Base-by-base conservation (phyloP, 306 rosid genomes). In the Datisca glomerata region DNA sequence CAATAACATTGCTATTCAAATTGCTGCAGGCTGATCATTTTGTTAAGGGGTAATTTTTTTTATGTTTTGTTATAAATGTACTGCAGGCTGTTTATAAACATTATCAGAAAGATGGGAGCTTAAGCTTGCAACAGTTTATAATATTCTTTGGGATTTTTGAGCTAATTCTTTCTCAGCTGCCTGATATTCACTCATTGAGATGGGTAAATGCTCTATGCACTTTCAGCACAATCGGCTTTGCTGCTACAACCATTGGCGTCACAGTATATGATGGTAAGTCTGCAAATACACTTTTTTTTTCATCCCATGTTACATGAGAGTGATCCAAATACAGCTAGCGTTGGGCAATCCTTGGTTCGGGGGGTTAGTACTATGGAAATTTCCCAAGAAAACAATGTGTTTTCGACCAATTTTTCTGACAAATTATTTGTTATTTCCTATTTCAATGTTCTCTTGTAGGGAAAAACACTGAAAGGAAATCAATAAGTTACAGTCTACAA, bases 1-100 rank as follows among this genome's bases (percentile, higher is more conserved):
- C 59, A 82, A 82, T 47, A 82, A 82, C 67, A 78, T 82, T 49
- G 89, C 85, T 48, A 72, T 78, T 53, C 94, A 78, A 6, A 82
- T 78, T 66, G 94, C 89, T 55, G 81, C 89, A 55, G 94, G 81
- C n/a, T n/a, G n/a, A n/a, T n/a, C n/a, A n/a, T n/a, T n/a, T n/a
- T n/a, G n/a, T n/a, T n/a, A n/a, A n/a, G n/a, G n/a, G n/a, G n/a
- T n/a, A n/a, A n/a, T n/a, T n/a, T n/a, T n/a, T n/a, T n/a, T n/a
- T n/a, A n/a, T n/a, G n/a, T n/a, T n/a, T n/a, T n/a, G n/a, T n/a
- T n/a, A n/a, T n/a, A n/a, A n/a, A n/a, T n/a, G n/a, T n/a, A n/a
- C 51, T 61, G 47, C 52, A 75, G 94, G 85, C 82, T 44, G 66
- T 75, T 22, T 83, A 75, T 65, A 83, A 72, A 60, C 52, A 75